Conservation (phyloP, 257 asterid genomes). For the Salvia miltiorrhiza region DNA sequence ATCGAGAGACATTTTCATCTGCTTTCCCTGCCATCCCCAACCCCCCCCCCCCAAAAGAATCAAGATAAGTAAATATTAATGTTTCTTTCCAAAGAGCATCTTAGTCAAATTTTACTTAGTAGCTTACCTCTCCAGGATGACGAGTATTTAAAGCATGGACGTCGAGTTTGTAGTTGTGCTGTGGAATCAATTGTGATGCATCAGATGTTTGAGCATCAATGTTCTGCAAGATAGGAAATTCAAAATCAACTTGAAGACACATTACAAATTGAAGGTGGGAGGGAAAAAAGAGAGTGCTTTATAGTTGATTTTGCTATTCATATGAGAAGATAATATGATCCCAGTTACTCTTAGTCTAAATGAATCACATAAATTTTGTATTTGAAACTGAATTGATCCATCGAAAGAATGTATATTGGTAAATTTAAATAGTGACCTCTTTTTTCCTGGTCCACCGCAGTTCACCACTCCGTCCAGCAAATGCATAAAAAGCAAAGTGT, state of each 20-base stretch:
- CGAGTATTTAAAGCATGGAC: constrained; percentile 83
- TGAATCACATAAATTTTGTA: not conserved
- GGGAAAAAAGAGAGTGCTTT: not conserved
- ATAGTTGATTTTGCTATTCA: constrained; percentile 1
- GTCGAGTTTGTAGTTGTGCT: constrained; percentile 95
- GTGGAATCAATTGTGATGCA: constrained; percentile 85
- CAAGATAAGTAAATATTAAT: no score
- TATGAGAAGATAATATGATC: not conserved
- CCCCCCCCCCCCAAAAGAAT: not conserved
- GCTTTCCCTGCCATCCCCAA: not conserved
- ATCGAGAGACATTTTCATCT: not conserved
- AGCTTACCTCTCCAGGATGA: constrained; percentile 91
- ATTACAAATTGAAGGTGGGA: not conserved
- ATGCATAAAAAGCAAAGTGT: constrained; percentile 91
- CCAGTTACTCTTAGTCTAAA: not conserved
- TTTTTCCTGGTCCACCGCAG: constrained; percentile 84
- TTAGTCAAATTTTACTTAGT: constrained; percentile 7
- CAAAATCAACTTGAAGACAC: constrained; percentile 24
- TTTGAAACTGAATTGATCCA: constrained; percentile 12
- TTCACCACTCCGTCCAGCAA: constrained; percentile 88
- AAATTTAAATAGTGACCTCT: constrained; percentile 47
- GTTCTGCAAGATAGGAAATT: constrained; percentile 47
- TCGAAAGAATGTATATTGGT: not conserved
- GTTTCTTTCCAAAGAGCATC: not conserved
- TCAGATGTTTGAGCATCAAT: constrained; percentile 63